Evolutionary conservation across 2,329 filamentous ascomycete species (phyloP).

Genomic region (Aspergillus sp.): DNA sequence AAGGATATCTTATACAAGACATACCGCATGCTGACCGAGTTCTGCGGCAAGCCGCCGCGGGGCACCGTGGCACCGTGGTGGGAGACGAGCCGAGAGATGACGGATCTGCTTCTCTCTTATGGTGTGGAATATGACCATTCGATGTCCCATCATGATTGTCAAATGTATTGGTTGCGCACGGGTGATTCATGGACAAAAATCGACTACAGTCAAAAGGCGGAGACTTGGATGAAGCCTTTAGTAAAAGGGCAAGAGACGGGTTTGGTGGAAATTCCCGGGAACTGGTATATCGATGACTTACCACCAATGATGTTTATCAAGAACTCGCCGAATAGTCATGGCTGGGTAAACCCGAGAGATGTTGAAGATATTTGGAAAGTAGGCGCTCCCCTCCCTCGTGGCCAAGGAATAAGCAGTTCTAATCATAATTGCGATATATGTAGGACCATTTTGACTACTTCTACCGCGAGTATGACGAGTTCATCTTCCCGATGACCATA

Average conservation of each 20-base stretch:
- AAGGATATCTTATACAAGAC: conserved; percentile 73
- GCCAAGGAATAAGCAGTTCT: too few species aligned
- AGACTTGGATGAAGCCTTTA: conserved; percentile 44
- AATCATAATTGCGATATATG: too few species aligned
- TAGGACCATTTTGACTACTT: conserved; percentile 64
- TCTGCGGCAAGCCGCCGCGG: conserved; percentile 67
- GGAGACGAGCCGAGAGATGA: conserved; percentile 66
- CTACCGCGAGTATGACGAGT: conserved; percentile 71
- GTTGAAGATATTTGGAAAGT: conserved; percentile 55
- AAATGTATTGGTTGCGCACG: conserved; percentile 41
- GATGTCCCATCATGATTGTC: conserved; percentile 42
- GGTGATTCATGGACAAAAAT: conserved; percentile 44
- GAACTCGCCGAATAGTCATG: conserved; percentile 47
- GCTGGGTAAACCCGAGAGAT: conserved; percentile 56
- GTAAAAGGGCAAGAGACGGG: conserved; percentile 43
- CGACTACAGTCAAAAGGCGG: conserved; percentile 38
- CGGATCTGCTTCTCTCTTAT: conserved; percentile 41
- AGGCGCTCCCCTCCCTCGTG: neutral
- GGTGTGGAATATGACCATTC: conserved; percentile 43
- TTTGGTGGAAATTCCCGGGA: conserved; percentile 40
- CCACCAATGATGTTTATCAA: conserved; percentile 46
- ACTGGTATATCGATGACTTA: conserved; percentile 42
- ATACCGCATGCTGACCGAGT: conserved; percentile 66
- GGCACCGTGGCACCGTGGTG: conserved; percentile 73
- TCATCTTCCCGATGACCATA: conserved; percentile 72